These are phyloP conservation scores for Piper longum DNA, from an alignment of 164 flowering plant genomes.

Conservation along the genomic window DNA sequence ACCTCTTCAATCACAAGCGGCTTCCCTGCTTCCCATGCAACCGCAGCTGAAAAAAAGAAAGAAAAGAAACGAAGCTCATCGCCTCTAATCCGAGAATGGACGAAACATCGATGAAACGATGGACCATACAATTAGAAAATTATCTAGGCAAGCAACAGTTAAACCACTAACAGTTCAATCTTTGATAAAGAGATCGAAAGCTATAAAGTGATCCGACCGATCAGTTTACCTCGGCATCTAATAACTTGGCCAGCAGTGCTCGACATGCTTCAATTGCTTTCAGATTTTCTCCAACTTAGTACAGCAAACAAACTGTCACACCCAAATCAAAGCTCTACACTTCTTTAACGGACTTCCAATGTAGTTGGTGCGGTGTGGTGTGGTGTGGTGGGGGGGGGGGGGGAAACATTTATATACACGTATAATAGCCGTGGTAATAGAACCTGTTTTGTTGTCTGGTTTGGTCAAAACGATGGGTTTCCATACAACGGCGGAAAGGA, in stretches of 20 bases:
- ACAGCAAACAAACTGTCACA: too few relatives aligned
- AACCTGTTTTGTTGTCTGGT: background rate
- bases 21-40: constrained; percentile 71
- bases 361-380: too few relatives aligned
- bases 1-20: constrained; percentile 55
- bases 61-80: background rate
- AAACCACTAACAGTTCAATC: background rate
- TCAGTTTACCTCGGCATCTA: constrained; percentile 22
- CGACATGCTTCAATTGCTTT: background rate
- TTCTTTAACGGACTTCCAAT: background rate
- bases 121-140: background rate
- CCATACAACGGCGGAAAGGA: background rate
- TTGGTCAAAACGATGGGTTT: background rate
- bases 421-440: background rate
- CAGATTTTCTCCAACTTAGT: background rate
- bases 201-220: background rate
- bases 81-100: background rate
- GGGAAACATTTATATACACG: too few relatives aligned
- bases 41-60: constrained; percentile 32
- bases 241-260: constrained; percentile 24
- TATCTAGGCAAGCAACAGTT: background rate
- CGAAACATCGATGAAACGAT: background rate
- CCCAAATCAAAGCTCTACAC: background rate
- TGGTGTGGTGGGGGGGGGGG: too few relatives aligned
- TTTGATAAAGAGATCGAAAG: too few relatives aligned